phyloP scores from a whole-genome alignment of 768 basidiomycete species.

The Amanita exitialis region DNA sequence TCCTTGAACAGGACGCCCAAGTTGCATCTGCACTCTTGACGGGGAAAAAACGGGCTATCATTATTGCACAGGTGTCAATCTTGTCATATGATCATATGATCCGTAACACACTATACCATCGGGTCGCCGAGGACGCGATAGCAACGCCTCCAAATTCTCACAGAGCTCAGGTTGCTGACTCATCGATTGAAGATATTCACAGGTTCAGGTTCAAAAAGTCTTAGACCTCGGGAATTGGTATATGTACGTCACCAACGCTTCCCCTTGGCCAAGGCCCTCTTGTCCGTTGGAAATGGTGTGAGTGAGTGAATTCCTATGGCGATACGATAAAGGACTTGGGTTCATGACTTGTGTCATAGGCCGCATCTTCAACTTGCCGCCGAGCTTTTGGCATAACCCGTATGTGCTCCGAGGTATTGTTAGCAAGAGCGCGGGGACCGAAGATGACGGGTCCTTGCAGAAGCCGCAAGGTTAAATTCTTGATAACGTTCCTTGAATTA shows the following conservation, averaged over 20 bases:
- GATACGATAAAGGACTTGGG: too few relatives aligned
- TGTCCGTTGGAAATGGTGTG: too few relatives aligned
- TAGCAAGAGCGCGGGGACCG: constrained; percentile 1
- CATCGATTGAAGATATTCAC: too few relatives aligned
- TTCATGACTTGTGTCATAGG: neutral
- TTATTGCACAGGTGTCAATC: neutral
- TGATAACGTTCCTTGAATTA: neutral
- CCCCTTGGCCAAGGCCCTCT: too few relatives aligned
- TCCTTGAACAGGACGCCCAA: too few relatives aligned
- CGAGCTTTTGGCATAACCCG: neutral
- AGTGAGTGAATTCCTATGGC: too few relatives aligned
- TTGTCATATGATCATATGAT: too few relatives aligned
- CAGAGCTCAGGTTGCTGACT: neutral
- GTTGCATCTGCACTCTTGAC: too few relatives aligned
- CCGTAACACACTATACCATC: too few relatives aligned
- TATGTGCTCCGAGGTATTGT: neutral
- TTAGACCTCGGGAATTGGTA: neutral
- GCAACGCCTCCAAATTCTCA: neutral
- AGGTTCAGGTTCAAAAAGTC: neutral
- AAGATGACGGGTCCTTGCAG: neutral
- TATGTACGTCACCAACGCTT: too few relatives aligned
- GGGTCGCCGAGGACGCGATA: neutral
- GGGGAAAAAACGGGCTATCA: neutral
- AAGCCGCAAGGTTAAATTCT: neutral
- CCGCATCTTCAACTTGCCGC: neutral